Evolutionary conservation across 352 stramenopile genomes (phyloP).

Genomic region (Blastocystis sp.): DNA sequence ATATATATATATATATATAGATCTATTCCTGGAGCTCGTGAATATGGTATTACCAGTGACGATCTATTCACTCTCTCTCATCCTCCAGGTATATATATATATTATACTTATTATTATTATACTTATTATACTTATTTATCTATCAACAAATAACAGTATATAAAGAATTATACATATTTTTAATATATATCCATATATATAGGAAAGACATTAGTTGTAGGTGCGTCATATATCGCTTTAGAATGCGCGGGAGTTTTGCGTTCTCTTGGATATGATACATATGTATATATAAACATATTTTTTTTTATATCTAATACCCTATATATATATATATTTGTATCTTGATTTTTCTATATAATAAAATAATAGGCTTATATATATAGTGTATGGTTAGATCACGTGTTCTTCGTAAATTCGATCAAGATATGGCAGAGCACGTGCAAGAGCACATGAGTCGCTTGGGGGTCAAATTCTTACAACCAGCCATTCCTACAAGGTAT

Average conservation of each 20-base stretch:
- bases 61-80: constrained; percentile 46
- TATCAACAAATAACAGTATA: no score
- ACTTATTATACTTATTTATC: no score
- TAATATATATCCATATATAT: no score
- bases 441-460: constrained; percentile 70
- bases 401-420: constrained; percentile 83
- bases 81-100: constrained; percentile 49
- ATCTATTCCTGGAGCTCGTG: constrained; percentile 41
- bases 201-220: constrained; percentile 80
- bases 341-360: no score
- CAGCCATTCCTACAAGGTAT: background rate
- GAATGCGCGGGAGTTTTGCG: constrained; percentile 88
- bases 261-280: constrained; percentile 78
- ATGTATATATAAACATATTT: no score
- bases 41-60: constrained; percentile 70
- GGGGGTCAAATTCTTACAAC: constrained; percentile 65
- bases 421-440: constrained; percentile 77
- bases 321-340: no score
- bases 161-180: no score
- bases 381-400: constrained; percentile 90
- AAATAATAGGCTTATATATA: no score
- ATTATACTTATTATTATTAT: no score
- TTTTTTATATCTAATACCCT: no score
- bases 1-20: constrained; percentile 42
- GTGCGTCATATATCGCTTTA: constrained; percentile 85